Evolutionary conservation across 768 basidiomycete genomes (phyloP), one percentile per base, ranked within the genome.

Genomic region (Imleria badia): DNA sequence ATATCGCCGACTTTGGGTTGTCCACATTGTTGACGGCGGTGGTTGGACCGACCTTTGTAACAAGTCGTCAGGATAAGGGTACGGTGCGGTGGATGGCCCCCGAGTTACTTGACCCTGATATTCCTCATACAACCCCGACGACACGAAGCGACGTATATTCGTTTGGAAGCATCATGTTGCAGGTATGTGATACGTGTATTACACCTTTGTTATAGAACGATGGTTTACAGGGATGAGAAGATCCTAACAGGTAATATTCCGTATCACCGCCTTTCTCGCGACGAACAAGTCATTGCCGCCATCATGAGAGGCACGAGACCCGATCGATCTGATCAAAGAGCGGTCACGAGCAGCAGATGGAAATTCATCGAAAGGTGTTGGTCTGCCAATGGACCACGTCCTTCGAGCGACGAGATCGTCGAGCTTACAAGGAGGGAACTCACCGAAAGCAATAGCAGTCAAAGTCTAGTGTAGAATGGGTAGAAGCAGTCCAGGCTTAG

Each of bases 91-190:
- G 51, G 51, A 52, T 45, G 43, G 51, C 35, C 29, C 51, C 51
- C 6, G 45, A 45, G n/a, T 31, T 46, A 23, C 36, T 52, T n/a
- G 29, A 46, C 17, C 20, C n/a, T 9, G 13, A n/a, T 9, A 7
- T 15, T 14, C 6, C 26, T 12, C 13, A 35, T 12, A 14, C 13
- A 8, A 13, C 5, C 29, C 43, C 50, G 11, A 55, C 22, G 4
- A 31, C 15, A 20, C 39, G 31, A 30, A 53, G 55, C 5, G 48
- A 60, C 23, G 30, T 43, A 8, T 58, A 58, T 19, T 57, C 55
- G 3, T 58, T 58, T 29, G 46, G 55, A 33, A 52, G 55, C 19
- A 34, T 59, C 29, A 57, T 49, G 58, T 46, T 59, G 11, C 55
- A 57, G 47, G 58, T 58, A 13, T 33, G 57, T 43, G 31, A 36